These are phyloP conservation scores for Exobasidium cylindrosporum DNA, from an alignment of 1,284 basidiomycete genomes.

Conservation along the genomic window DNA sequence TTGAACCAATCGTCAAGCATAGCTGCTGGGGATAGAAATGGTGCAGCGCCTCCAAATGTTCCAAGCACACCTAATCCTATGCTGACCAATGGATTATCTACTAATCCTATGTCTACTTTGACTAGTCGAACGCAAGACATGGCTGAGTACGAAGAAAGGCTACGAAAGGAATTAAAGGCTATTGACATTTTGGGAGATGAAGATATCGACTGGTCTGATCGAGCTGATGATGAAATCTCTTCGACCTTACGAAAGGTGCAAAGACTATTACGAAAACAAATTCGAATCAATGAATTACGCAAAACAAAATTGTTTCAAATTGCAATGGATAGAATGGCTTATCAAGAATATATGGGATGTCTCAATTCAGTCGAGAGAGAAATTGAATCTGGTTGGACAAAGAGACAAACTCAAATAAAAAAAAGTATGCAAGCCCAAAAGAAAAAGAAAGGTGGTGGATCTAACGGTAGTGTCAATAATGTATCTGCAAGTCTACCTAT, in stretches of 20 bases:
- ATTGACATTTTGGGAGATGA: slow-evolving; percentile 59
- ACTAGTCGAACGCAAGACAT: slow-evolving; percentile 55
- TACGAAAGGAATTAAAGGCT: slow-evolving; percentile 60
- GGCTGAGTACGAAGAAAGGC: slow-evolving; percentile 61
- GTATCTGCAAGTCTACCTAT: slow-evolving; percentile 8
- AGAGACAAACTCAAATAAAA: slow-evolving; percentile 43
- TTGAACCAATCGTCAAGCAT: too few species aligned
- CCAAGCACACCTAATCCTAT: neutral
- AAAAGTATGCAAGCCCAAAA: slow-evolving; percentile 44
- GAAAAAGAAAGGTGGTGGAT: slow-evolving; percentile 42
- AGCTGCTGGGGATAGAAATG: neutral
- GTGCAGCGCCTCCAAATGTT: neutral
- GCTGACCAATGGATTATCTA: neutral
- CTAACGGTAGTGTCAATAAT: slow-evolving; percentile 16
- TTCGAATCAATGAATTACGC: slow-evolving; percentile 77
- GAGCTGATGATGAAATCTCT: slow-evolving; percentile 80
- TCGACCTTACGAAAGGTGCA: slow-evolving; percentile 84
- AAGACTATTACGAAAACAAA: slow-evolving; percentile 71
- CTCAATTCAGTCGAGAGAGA: slow-evolving; percentile 50
- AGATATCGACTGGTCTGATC: slow-evolving; percentile 31
- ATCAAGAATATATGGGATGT: slow-evolving; percentile 60
- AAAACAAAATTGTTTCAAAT: slow-evolving; percentile 70
- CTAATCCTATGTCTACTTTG: neutral
- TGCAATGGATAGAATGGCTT: slow-evolving; percentile 81
- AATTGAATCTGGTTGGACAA: slow-evolving; percentile 50